Base-by-base conservation (phyloP, 1,139 yeast species). In the Suhomyces chickasaworum region DNA sequence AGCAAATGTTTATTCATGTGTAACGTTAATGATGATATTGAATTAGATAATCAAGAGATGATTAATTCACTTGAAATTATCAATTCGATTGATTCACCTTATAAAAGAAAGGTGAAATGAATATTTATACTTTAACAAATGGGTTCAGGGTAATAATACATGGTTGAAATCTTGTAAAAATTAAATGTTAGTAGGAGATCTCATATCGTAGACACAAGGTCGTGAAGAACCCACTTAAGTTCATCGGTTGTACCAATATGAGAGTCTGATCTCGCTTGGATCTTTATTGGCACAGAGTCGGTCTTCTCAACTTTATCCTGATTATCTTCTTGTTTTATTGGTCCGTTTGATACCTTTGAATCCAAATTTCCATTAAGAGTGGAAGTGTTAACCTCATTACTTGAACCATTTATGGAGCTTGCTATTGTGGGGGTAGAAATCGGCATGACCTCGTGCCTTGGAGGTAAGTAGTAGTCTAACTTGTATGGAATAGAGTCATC, bases 151-250 rank as follows among this genome's bases (percentile, higher is more conserved):
- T 41, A 46, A 33, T 46, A 39, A 40, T 43, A 46, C 46, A 46
- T 30, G 32, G 37, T 31, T 42, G 37, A 29, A 41, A n/a, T 15
- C 16, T 29, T 20, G 18, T 34, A 15, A n/a, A 16, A 16, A 25
- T 30, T 27, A 12, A n/a, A n/a, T 20, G 39, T n/a, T 27, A n/a
- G 42, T 21, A 23, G 16, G 18, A 17, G n/a, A 31, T 21, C 30
- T 60, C 59, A 70, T 66, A 69, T 67, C 5, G 73, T 65, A 15
- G 73, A 60, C 10, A 71, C 61, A 50, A 75, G 65, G 51, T 85
- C 91, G 64, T 82, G 84, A 37, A 86, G 73, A 44, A 86, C 71
- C 87, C 89, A 82, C 55, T 83, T 81, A 52, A 86, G 68, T 59
- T 86, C 95, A 52, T 84, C 86, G 21, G 80, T 75, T 0, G 84